These are phyloP conservation scores for Heritiera littoralis DNA, from an alignment of 345 rosid species.

Conservation along the genomic window DNA sequence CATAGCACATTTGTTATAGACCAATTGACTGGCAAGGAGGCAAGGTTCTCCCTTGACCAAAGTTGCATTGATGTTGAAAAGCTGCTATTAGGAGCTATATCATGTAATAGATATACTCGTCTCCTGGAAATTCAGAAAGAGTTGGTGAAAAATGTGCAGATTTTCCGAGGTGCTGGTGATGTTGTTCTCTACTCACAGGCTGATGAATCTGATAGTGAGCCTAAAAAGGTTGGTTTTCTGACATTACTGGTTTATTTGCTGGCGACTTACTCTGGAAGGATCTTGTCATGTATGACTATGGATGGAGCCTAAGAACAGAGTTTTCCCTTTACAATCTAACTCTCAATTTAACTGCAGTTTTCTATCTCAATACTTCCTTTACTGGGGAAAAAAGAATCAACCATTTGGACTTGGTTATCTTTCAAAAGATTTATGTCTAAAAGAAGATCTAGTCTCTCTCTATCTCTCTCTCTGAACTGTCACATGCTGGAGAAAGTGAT, in stretches of 20 bases:
- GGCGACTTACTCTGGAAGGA: neutral
- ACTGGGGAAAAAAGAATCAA: neutral
- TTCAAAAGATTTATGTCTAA: neutral
- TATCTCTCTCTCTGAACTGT: neutral
- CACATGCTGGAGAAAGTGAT: neutral
- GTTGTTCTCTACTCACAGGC: slow-evolving; percentile 58
- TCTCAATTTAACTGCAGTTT: neutral
- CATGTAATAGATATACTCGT: slow-evolving; percentile 85
- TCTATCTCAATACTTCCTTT: neutral
- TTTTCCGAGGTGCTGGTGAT: slow-evolving; percentile 67
- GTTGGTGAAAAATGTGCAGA: slow-evolving; percentile 63
- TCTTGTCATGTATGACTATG: too few species aligned
- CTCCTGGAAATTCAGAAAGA: slow-evolving; percentile 94
- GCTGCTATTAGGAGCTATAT: slow-evolving; percentile 82
- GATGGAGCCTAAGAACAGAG: too few species aligned
- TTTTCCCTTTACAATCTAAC: too few species aligned
- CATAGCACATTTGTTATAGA: slow-evolving; percentile 86
- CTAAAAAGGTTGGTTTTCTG: slow-evolving; percentile 45
- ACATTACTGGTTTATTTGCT: slow-evolving; percentile 1
- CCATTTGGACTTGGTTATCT: neutral
- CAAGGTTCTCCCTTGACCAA: slow-evolving; percentile 73
- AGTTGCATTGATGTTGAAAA: slow-evolving; percentile 92
- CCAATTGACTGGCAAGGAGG: slow-evolving; percentile 80
- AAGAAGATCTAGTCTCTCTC: too few species aligned
- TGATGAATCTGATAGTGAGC: slow-evolving; percentile 54